Base-by-base conservation (phyloP, 2,329 filamentous ascomycete species). In the Beauveria caledonica region DNA sequence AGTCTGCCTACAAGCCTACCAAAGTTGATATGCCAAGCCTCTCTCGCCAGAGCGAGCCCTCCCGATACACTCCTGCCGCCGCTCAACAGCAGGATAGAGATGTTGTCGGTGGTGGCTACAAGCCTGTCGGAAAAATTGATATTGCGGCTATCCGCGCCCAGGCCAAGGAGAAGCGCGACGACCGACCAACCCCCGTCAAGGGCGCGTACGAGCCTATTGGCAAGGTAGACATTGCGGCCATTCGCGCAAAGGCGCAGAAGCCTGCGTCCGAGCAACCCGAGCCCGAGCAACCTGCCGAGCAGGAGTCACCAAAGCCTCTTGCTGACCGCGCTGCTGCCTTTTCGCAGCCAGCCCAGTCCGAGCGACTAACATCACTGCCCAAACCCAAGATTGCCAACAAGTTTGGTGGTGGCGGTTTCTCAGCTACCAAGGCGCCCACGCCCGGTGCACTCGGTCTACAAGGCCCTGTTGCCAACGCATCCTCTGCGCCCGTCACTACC, bases 111-210 rank as follows among this genome's bases (percentile, higher is more conserved):
- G 94, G 94, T 49, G 88, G 83, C 17, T 99, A 99, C 74, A 91
- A 97, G 72, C 94, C 94, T 21, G 79, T 99, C 67, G 94, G 94
- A 60, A 97, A 97, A 77, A 89, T 99, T n/a, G 92, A 99, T 69
- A 97, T 99, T 74, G 89, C 88, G 25, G 92, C 91, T 42, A 88
- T 99, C 66, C 86, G 94, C 64, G 86, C 80, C 71, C 90, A 82
- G 78, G 92, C 76, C 70, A 86, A 80, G 78, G 86, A 78, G 68
- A 79, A 72, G 73, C 81, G 81, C 50, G 91, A 97, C 69, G 89
- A 96, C 66, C 82, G 92, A 60, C 94, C 94, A 3, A 84, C 88
- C 1, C 83, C 86, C 5, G 90, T 97, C 21, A 97, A 96, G 75
- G 94, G 94, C 46, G 84, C 92, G 25, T 99, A 99, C 70, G 89